Evolutionary conservation across 176 grass and related monocot genomes (phyloP).

Genomic region (Triticum monococcum): DNA sequence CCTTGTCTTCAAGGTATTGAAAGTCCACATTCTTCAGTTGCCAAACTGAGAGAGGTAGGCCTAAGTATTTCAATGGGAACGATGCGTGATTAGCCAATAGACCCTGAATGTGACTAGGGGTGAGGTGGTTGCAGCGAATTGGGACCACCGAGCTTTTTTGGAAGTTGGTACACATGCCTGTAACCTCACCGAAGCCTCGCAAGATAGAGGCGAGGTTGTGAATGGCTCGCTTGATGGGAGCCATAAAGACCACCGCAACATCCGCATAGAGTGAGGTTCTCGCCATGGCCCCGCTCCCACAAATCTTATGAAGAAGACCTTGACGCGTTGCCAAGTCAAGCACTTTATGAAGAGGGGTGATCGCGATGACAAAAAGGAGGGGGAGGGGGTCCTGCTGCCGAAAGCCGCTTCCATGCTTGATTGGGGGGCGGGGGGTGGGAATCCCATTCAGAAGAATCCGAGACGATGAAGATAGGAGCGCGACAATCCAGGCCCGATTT

Average conservation of each 20-base stretch:
- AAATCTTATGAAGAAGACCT: not conserved
- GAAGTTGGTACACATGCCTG: too few relatives aligned
- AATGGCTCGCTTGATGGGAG: not conserved
- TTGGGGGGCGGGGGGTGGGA: not conserved
- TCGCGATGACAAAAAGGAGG: not conserved
- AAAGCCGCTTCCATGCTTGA: not conserved
- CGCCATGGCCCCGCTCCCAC: not conserved
- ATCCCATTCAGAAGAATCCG: not conserved
- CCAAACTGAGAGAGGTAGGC: too few relatives aligned
- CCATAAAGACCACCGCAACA: not conserved
- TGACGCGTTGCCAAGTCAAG: not conserved
- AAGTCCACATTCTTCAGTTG: too few relatives aligned
- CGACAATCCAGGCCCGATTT: not conserved
- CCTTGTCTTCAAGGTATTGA: too few relatives aligned
- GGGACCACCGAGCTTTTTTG: not conserved
- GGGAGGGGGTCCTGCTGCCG: not conserved
- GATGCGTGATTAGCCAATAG: too few relatives aligned
- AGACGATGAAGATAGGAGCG: not conserved
- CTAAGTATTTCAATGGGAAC: too few relatives aligned
- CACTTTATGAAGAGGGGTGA: not conserved
- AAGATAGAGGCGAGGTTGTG: not conserved
- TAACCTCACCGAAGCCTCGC: not conserved
- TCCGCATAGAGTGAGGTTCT: not conserved
- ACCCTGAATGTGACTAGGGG: too few relatives aligned
- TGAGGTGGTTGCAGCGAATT: not conserved